Conservation (phyloP, 2,329 filamentous ascomycete species). For the Aureobasidium sp. region DNA sequence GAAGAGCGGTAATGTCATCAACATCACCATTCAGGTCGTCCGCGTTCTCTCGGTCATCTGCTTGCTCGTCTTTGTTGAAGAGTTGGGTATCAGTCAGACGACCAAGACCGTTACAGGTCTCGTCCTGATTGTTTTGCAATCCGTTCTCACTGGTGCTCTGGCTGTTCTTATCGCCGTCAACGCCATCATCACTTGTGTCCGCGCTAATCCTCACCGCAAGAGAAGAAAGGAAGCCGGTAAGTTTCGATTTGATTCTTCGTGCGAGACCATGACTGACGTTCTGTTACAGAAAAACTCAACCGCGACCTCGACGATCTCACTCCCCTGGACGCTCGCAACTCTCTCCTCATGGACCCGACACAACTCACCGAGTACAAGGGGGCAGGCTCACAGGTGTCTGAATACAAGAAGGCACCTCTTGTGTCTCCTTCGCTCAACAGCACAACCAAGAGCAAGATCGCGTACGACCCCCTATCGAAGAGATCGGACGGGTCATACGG, state of each 20-base stretch:
- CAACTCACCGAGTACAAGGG: conserved; percentile 33
- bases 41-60: conserved; percentile 81
- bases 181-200: conserved; percentile 70
- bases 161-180: conserved; percentile 86
- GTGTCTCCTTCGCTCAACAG: conserved; percentile 23
- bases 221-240: conserved; percentile 83
- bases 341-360: conserved; percentile 61
- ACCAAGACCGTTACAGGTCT: conserved; percentile 91
- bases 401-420: conserved; percentile 24
- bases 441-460: conserved; percentile 14
- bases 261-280: not conserved
- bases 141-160: conserved; percentile 68
- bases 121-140: conserved; percentile 88
- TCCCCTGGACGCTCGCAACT: conserved; percentile 78
- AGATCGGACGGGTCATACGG: not conserved
- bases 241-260: conserved; percentile 22
- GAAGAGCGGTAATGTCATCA: conserved; percentile 83
- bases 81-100: conserved; percentile 80
- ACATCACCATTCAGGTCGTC: conserved; percentile 82
- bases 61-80: conserved; percentile 87
- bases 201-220: conserved; percentile 83
- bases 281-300: conserved; percentile 57
- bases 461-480: conserved; percentile 25
- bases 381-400: conserved; percentile 12
- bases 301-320: conserved; percentile 76